phyloP scores from a whole-genome alignment of 441 rosid genomes.

The Euphorbia celastroides region DNA sequence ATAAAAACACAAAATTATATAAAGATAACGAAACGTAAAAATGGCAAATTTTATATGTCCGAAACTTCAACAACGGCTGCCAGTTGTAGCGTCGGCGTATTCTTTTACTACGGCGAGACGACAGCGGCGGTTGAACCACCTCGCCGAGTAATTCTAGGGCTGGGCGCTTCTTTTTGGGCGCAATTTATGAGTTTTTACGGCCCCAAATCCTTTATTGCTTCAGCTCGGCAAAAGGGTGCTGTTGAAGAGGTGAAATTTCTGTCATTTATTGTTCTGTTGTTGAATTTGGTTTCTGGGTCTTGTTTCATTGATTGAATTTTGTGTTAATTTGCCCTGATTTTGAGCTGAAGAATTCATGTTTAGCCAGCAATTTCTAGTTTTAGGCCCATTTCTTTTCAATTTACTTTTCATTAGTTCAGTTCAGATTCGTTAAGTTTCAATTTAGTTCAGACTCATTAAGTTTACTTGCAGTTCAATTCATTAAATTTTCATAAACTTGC shows the following conservation, averaged over 20 bases:
- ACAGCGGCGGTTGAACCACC: constrained; percentile 29
- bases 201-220: constrained; percentile 50
- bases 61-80: constrained; percentile 22
- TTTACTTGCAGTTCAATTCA: too few relatives aligned
- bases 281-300: not conserved
- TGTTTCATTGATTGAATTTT: too few relatives aligned
- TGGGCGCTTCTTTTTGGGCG: constrained; percentile 55
- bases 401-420: too few relatives aligned
- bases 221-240: constrained; percentile 59
- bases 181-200: constrained; percentile 42
- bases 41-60: constrained; percentile 32
- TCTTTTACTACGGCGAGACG: constrained; percentile 14
- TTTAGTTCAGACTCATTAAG: too few relatives aligned
- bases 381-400: too few relatives aligned
- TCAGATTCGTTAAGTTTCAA: too few relatives aligned
- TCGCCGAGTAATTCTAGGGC: constrained; percentile 50
- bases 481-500: too few relatives aligned
- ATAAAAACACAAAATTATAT: constrained; percentile 15
- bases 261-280: not conserved
- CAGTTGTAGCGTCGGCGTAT: constrained; percentile 22
- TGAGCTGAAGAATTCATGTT: not conserved
- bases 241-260: constrained; percentile 55
- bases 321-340: too few relatives aligned
- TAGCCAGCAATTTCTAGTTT: not conserved
- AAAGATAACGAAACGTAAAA: not conserved